A percentile compares a stretch with the other conserved stretches of the same genome.
Evolutionary conservation across 2,329 filamentous ascomycete species (phyloP).

Genomic region (Daldinia sp.): DNA sequence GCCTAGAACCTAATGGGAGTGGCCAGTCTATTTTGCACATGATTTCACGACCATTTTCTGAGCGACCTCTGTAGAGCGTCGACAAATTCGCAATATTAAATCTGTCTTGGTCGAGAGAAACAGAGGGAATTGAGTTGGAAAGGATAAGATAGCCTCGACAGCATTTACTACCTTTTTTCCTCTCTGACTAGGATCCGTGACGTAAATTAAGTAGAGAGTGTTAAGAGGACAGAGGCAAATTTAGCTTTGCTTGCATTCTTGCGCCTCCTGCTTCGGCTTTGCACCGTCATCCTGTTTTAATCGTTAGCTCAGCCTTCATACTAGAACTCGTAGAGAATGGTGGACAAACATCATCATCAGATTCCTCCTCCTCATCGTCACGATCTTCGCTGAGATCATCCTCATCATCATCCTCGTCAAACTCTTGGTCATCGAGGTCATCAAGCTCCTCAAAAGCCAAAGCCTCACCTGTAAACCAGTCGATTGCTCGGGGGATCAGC

Average conservation of each 20-base stretch:
- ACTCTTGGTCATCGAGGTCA: conserved; percentile 81
- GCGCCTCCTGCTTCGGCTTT: conserved; percentile 92
- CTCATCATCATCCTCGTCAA: conserved; percentile 86
- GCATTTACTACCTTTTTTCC: conserved; percentile 20
- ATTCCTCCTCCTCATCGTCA: conserved; percentile 80
- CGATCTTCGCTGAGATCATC: conserved; percentile 85
- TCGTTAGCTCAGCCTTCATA: conserved; percentile 38
- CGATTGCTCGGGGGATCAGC: conserved; percentile 95
- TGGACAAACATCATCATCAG: conserved; percentile 76
- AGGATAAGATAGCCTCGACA: conserved; percentile 22
- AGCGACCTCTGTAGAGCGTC: conserved; percentile 44
- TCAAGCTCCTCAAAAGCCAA: conserved; percentile 95
- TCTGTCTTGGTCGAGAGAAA: conserved; percentile 28
- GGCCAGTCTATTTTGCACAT: conserved; percentile 47
- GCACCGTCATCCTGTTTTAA: conserved; percentile 77
- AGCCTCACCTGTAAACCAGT: conserved; percentile 99
- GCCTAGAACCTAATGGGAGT: conserved; percentile 44
- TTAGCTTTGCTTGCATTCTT: conserved; percentile 96
- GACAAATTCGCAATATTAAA: conserved; percentile 39
- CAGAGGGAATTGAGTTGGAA: conserved; percentile 12
- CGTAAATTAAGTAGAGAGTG: conserved; percentile 27
- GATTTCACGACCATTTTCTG: conserved; percentile 36
- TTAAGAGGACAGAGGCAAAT: conserved; percentile 37
- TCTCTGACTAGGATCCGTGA: conserved; percentile 20
- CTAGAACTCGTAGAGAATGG: conserved; percentile 4